These are phyloP conservation scores for Phylloboletellus chloephorus DNA, from an alignment of 1,284 basidiomycete genomes.

Conservation along the genomic window DNA sequence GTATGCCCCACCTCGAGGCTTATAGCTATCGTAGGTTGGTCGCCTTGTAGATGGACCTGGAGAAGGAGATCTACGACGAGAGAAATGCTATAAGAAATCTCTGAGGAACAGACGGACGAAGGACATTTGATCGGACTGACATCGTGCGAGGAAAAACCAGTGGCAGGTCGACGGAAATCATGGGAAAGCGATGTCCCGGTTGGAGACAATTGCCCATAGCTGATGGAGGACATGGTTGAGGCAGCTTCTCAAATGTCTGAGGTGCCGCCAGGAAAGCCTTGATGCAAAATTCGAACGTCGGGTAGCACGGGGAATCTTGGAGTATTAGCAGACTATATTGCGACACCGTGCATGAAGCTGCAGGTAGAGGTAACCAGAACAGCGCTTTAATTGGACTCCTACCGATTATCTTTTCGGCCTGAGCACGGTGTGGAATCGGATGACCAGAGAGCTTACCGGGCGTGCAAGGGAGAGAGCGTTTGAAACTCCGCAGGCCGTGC, in stretches of 20 bases:
- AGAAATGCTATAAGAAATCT: conserved; percentile 36
- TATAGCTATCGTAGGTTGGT: conserved; percentile 48
- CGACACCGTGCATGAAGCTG: conserved; percentile 9
- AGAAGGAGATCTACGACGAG: conserved; percentile 42
- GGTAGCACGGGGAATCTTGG: conserved; percentile 8
- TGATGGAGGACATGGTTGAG: conserved; percentile 26
- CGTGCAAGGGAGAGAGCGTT: conserved; percentile 24
- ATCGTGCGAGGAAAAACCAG: conserved; percentile 27
- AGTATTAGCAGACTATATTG: conserved; percentile 5
- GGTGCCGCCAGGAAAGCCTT: conserved; percentile 9
- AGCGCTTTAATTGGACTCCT: conserved; percentile 4
- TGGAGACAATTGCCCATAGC: conserved; percentile 26
- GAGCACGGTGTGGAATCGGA: conserved; percentile 7
- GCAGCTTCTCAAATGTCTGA: conserved; percentile 6
- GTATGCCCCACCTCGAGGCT: conserved; percentile 38
- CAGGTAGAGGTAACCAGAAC: conserved; percentile 2
- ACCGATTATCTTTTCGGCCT: conserved; percentile 9
- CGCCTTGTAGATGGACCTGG: conserved; percentile 39
- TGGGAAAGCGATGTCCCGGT: conserved; percentile 21
- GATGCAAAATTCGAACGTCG: not conserved
- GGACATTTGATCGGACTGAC: conserved; percentile 28
- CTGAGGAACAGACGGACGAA: conserved; percentile 20
- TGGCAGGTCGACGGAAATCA: conserved; percentile 29
- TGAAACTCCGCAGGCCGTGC: conserved; percentile 28
- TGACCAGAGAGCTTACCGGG: conserved; percentile 15